phyloP scores from a whole-genome alignment of 352 stramenopile genomes.

The Pythium utonaiense region DNA sequence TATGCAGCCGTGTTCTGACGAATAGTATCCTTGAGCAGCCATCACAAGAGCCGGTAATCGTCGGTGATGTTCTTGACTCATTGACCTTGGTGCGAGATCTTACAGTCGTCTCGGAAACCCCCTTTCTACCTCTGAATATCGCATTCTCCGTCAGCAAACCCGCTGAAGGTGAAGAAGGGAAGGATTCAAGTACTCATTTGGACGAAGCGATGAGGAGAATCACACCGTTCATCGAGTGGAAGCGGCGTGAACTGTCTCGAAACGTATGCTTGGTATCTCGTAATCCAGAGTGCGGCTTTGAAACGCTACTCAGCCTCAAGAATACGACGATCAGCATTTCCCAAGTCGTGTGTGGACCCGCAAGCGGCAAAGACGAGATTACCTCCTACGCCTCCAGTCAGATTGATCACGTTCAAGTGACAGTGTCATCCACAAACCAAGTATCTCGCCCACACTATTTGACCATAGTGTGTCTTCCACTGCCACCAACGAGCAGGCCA shows the following conservation, averaged over 20 bases:
- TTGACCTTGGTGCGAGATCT: not conserved
- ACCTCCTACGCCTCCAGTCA: not conserved
- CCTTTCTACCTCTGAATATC: not conserved
- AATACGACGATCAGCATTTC: slow-evolving; percentile 33
- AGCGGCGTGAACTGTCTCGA: not conserved
- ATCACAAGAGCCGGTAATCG: not conserved
- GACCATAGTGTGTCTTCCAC: not conserved
- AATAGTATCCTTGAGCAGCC: not conserved
- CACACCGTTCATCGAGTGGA: slow-evolving; percentile 6
- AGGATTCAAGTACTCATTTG: not conserved
- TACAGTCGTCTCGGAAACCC: not conserved
- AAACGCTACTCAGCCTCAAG: slow-evolving; percentile 25
- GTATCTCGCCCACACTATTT: slow-evolving; percentile 1
- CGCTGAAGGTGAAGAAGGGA: not conserved
- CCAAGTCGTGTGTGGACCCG: slow-evolving; percentile 41
- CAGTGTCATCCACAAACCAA: not conserved
- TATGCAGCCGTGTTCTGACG: not conserved
- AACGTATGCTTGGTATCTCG: slow-evolving; percentile 7
- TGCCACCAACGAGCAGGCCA: not conserved
- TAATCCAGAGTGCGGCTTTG: not conserved
- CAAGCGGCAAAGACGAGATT: not conserved
- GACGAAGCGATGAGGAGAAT: not conserved
- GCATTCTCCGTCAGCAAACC: not conserved
- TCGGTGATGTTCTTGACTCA: not conserved
- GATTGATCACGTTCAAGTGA: not conserved